Percentiles rank a stretch among this genome's conserved stretches.
Conservation (phyloP, 352 stramenopile genomes). For the Globisporangium nodosum region DNA sequence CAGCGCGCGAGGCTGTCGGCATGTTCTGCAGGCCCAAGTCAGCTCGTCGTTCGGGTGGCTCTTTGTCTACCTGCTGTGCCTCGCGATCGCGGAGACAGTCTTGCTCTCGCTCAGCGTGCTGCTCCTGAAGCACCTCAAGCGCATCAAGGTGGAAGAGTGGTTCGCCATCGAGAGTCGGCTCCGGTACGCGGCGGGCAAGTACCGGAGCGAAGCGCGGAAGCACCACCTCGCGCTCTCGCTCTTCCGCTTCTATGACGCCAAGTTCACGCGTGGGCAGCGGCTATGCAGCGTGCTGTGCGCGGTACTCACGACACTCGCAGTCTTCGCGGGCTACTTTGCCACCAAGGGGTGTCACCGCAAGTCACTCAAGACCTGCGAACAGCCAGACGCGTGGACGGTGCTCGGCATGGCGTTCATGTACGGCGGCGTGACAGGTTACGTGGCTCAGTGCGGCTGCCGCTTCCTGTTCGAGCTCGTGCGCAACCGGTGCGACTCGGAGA, state of each 20-base stretch:
- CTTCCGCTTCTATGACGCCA: conserved; percentile 37
- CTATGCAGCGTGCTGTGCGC: conserved; percentile 43
- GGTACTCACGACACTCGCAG: conserved; percentile 33
- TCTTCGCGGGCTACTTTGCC: conserved; percentile 45
- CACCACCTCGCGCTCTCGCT: conserved; percentile 52
- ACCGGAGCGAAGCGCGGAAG: conserved; percentile 33
- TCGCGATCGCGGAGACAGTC: conserved; percentile 30
- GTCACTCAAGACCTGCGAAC: conserved; percentile 54
- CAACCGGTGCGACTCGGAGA: conserved; percentile 58
- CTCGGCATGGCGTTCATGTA: conserved; percentile 54
- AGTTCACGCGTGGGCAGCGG: conserved; percentile 55
- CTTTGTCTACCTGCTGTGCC: conserved; percentile 30
- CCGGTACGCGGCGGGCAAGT: conserved; percentile 48
- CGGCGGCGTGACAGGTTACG: conserved; percentile 38
- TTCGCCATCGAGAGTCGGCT: conserved; percentile 43
- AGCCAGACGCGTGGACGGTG: conserved; percentile 36
- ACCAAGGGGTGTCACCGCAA: conserved; percentile 52
- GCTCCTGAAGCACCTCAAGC: conserved; percentile 25
- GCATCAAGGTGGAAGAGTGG: conserved; percentile 33
- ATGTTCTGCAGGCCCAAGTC: conserved; percentile 23
- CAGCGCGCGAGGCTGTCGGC: conserved; percentile 30
- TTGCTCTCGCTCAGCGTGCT: conserved; percentile 15
- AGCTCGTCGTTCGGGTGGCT: conserved; percentile 39
- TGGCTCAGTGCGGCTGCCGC: conserved; percentile 23
- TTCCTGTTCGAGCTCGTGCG: conserved; percentile 56